A percentile compares a stretch with the other conserved stretches of the same genome.
Evolutionary conservation across 192 early-diverging fungal genomes (phyloP).

Genomic region (Backusella macrospora): DNA sequence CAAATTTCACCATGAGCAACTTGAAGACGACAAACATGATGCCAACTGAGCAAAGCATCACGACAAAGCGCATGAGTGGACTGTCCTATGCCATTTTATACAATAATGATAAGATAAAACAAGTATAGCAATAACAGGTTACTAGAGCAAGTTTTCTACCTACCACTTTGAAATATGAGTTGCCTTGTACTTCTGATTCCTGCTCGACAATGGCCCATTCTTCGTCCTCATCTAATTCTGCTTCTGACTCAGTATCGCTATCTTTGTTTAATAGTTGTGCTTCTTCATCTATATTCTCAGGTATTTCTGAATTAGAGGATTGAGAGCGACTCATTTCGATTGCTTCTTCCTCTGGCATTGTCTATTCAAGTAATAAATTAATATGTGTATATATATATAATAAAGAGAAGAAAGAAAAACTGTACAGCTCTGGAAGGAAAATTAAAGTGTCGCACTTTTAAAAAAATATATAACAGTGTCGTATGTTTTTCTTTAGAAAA

Average conservation of each 20-base stretch:
- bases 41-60: neutral
- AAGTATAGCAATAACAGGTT: neutral
- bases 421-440: no score
- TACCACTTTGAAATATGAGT: neutral
- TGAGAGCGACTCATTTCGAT: slow-evolving; percentile 14
- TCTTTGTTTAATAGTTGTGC: neutral
- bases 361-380: neutral
- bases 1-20: slow-evolving; percentile 3
- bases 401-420: neutral
- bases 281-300: slow-evolving; percentile 10
- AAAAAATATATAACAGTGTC: no score
- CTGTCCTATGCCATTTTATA: slow-evolving; percentile 1
- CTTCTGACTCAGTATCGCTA: neutral
- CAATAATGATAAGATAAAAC: neutral
- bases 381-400: neutral
- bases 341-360: slow-evolving; percentile 9
- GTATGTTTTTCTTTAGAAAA: no score
- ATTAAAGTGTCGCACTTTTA: no score
- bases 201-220: slow-evolving; percentile 18
- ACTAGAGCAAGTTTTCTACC: neutral
- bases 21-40: slow-evolving; percentile 19
- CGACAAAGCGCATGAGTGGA: slow-evolving; percentile 11
- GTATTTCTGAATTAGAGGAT: neutral
- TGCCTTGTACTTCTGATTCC: neutral
- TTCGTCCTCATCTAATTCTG: slow-evolving; percentile 14